Evolutionary conservation across 139 green algal genomes (phyloP), one percentile per base, ranked within the genome.

Genomic region (Microglena sp.): DNA sequence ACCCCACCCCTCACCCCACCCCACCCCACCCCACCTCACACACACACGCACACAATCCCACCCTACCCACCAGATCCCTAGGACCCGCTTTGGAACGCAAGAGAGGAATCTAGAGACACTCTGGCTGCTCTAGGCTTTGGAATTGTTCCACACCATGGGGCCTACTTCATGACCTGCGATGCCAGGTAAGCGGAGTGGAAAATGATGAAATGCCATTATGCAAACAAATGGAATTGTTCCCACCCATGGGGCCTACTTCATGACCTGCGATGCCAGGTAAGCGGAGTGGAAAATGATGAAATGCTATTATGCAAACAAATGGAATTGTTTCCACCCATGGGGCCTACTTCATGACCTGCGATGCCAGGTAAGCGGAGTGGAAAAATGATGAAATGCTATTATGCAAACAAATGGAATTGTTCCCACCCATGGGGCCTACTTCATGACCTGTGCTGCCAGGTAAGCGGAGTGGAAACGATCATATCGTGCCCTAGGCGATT

Each of bases 301-400:
- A n/a, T n/a, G n/a, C n/a, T n/a, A n/a, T n/a, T n/a, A n/a, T n/a
- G n/a, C n/a, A n/a, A n/a, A n/a, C n/a, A n/a, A n/a, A n/a, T 53
- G 45, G 29, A 1, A 65, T 87, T 5, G 64, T 89, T 28, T 71
- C 75, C 0, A 70, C 60, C 5, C 60, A 89, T 18, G 87, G 83
- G n/a, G 88, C 86, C 18, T 94, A 94, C 72, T 94, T 94, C 33
- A 27, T 93, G 5, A 64, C 85, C 8, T 82, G 83, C 22, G 86
- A 94, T 58, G 75, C 86, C 64, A 81, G 75, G 72, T 71, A 50
- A 30, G 63, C n/a, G n/a, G n/a, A n/a, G n/a, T n/a, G n/a, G n/a
- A n/a, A n/a, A n/a, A n/a, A n/a, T n/a, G n/a, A n/a, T n/a, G n/a
- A n/a, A n/a, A n/a, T n/a, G n/a, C n/a, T n/a, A n/a, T n/a, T n/a